Evolutionary conservation across 2,329 filamentous ascomycete species (phyloP).

Genomic region (Venturia oleaginea): DNA sequence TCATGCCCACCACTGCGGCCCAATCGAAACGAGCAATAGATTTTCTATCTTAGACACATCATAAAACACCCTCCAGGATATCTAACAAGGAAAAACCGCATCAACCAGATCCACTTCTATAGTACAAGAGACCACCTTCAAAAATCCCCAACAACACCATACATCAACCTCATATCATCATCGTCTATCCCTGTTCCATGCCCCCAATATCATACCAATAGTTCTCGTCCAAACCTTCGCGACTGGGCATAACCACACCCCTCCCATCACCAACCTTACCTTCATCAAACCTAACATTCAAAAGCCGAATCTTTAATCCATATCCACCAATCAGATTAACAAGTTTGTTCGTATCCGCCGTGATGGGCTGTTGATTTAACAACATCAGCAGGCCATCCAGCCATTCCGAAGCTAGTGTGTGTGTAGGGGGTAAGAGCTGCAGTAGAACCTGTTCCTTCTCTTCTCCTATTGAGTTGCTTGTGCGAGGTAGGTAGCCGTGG

Average conservation of each 20-base stretch:
- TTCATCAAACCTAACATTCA: constrained; percentile 87
- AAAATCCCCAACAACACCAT: not conserved
- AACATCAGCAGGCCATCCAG: constrained; percentile 92
- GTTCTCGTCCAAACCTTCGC: constrained; percentile 81
- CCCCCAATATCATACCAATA: constrained; percentile 70
- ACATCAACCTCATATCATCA: too few species aligned
- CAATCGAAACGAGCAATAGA: too few species aligned
- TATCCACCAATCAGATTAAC: constrained; percentile 81
- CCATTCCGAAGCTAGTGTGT: constrained; percentile 89
- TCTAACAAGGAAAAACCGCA: not conserved
- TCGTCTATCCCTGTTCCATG: constrained; percentile 18
- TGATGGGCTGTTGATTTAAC: constrained; percentile 89
- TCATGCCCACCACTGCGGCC: too few species aligned
- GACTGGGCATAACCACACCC: constrained; percentile 62
- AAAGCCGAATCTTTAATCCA: constrained; percentile 79
- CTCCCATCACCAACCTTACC: constrained; percentile 45
- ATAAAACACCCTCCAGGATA: not conserved
- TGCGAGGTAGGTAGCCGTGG: constrained; percentile 54
- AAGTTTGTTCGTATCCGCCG: constrained; percentile 87
- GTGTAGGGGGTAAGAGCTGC: constrained; percentile 70
- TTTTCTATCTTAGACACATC: not conserved
- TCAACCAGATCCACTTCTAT: not conserved
- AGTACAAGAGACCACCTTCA: not conserved
- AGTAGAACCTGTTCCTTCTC: constrained; percentile 64
- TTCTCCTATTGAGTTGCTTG: constrained; percentile 7